A percentile compares a stretch with the other conserved stretches of the same genome.
phyloP scores from a whole-genome alignment of 441 rosid species.

The Aleurites moluccanus region DNA sequence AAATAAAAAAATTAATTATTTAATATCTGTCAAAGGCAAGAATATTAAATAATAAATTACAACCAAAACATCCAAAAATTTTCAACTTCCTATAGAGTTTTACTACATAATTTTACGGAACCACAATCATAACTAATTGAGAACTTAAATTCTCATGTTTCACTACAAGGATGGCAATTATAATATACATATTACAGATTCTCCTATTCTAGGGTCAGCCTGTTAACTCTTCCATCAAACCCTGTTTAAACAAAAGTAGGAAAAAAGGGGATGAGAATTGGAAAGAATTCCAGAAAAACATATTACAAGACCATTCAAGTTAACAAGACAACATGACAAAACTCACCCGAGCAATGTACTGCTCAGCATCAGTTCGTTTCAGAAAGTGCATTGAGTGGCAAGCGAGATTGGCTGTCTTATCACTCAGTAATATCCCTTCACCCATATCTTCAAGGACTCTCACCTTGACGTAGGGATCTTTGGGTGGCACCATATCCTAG shows the following conservation, averaged over 20 bases:
- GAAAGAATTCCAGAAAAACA: not conserved
- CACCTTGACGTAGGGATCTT: conserved; percentile 90
- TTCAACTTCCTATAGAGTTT: not conserved
- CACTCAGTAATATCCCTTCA: conserved; percentile 62
- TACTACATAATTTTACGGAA: not conserved
- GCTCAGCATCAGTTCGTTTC: conserved; percentile 92
- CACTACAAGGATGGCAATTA: not conserved
- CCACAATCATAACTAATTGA: not conserved
- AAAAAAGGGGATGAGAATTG: not conserved
- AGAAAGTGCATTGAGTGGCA: conserved; percentile 86
- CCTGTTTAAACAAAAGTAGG: conserved; percentile 45
- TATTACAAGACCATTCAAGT: conserved; percentile 3
- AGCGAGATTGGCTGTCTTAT: conserved; percentile 67
- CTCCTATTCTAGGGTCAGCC: conserved; percentile 30
- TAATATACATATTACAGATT: not conserved
- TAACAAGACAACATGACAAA: not conserved
- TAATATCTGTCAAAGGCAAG: not conserved
- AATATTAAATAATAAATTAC: too few species aligned
- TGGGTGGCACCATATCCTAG: conserved; percentile 93
- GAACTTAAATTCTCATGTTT: conserved; percentile 1
- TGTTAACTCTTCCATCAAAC: conserved; percentile 83
- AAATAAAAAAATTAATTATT: not conserved
- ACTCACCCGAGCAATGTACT: conserved; percentile 73
- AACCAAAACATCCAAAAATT: not conserved
- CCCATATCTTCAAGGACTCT: conserved; percentile 82